These are phyloP conservation scores for Circinella umbellata DNA, from an alignment of 371 early-diverging fungal genomes.

Conservation along the genomic window DNA sequence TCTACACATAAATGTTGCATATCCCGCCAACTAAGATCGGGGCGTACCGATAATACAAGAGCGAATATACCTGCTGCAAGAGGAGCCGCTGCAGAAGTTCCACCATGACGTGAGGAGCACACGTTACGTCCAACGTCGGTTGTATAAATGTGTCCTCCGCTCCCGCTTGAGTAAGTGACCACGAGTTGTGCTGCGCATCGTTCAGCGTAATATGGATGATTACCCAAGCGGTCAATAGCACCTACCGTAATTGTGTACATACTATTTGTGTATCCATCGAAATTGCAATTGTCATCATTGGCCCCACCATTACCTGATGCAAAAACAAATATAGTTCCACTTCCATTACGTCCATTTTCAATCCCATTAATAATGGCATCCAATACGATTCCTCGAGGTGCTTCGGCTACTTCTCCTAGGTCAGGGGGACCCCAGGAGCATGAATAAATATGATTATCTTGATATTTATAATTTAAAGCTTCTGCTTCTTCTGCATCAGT, in stretches of 20 bases:
- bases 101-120: constrained; percentile 79
- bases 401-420: constrained; percentile 82
- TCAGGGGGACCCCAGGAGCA: constrained; percentile 96
- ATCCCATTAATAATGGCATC: constrained; percentile 89
- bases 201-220: constrained; percentile 88
- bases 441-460: constrained; percentile 89
- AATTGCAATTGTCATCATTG: constrained; percentile 90
- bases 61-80: constrained; percentile 84
- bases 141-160: constrained; percentile 68
- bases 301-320: constrained; percentile 94
- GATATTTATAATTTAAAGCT: constrained; percentile 82
- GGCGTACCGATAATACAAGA: constrained; percentile 68
- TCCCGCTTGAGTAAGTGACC: constrained; percentile 84
- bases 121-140: constrained; percentile 66
- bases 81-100: constrained; percentile 92
- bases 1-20: constrained; percentile 83
- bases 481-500: constrained; percentile 77
- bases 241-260: constrained; percentile 93
- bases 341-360: constrained; percentile 79
- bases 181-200: constrained; percentile 87
- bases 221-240: constrained; percentile 77
- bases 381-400: constrained; percentile 74
- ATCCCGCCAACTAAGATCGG: constrained; percentile 93
- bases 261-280: constrained; percentile 95
- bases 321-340: constrained; percentile 92